These are phyloP conservation scores for Fusarium sp. DNA, from an alignment of 2,329 filamentous ascomycete species.

Conservation along the genomic window DNA sequence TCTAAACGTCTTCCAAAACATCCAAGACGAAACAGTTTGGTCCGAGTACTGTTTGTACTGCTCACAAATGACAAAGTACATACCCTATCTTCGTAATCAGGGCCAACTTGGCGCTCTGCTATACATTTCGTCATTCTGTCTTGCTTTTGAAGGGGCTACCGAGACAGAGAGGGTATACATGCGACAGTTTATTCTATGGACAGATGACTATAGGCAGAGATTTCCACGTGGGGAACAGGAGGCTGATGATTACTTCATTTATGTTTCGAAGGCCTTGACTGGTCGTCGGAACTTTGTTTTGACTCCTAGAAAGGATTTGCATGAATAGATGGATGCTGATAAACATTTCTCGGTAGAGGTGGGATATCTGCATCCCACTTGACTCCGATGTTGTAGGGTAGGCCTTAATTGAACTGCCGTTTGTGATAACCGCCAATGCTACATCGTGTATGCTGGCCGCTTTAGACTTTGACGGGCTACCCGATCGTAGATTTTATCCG, in stretches of 20 bases:
- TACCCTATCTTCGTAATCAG: not conserved
- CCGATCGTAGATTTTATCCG: not conserved
- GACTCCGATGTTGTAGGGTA: not conserved
- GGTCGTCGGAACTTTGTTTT: not conserved
- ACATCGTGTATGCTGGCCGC: not conserved
- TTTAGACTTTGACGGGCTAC: not conserved
- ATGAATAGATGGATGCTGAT: not conserved
- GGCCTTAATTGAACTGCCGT: not conserved
- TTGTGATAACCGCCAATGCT: not conserved
- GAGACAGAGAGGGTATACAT: not conserved
- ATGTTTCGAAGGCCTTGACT: not conserved
- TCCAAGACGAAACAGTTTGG: not conserved
- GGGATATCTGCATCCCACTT: slow-evolving; percentile 1
- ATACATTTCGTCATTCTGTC: not conserved
- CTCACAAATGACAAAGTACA: not conserved
- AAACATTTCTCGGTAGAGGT: not conserved
- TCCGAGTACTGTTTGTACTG: not conserved
- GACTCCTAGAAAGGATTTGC: no score
- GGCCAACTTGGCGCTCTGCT: not conserved
- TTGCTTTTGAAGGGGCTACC: not conserved
- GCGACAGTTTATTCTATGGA: not conserved
- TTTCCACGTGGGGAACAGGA: not conserved
- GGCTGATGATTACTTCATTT: not conserved
- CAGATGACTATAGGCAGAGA: not conserved
- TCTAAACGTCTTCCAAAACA: not conserved